A percentile compares a stretch with the other conserved stretches of the same genome.
Conservation (phyloP, 352 stramenopile species). For the Thalassiosira tumida region DNA sequence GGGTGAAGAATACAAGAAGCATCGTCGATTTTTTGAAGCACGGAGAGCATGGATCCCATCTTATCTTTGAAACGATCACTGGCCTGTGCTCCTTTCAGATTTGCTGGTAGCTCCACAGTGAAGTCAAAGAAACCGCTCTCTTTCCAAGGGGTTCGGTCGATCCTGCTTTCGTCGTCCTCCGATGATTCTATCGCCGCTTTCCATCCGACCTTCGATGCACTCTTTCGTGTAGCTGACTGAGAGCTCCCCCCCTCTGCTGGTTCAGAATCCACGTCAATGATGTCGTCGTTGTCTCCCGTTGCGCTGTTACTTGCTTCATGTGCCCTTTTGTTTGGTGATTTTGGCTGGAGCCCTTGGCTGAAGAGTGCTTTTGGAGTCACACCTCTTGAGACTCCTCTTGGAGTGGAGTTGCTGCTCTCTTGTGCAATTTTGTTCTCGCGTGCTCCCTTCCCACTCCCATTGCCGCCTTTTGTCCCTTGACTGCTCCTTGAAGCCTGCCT, state of each 20-base stretch:
- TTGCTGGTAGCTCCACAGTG: not conserved
- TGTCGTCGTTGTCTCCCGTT: not conserved
- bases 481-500: not conserved
- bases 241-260: not conserved
- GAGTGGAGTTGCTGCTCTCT: not conserved
- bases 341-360: conserved; percentile 6
- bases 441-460: not conserved
- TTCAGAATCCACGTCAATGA: not conserved
- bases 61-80: not conserved
- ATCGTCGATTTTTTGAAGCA: conserved; percentile 1
- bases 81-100: not conserved
- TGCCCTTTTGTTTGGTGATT: not conserved
- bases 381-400: not conserved
- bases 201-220: not conserved
- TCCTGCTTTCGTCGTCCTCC: not conserved
- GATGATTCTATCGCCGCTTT: conserved; percentile 2
- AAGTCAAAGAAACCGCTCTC: conserved; percentile 3
- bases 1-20: not conserved
- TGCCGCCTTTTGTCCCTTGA: not conserved
- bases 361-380: not conserved
- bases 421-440: not conserved
- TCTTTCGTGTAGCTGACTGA: not conserved
- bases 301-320: not conserved
- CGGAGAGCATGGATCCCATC: conserved; percentile 1
- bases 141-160: not conserved